phyloP scores from a whole-genome alignment of 2,329 filamentous ascomycete genomes.

The Alternaria triticina region DNA sequence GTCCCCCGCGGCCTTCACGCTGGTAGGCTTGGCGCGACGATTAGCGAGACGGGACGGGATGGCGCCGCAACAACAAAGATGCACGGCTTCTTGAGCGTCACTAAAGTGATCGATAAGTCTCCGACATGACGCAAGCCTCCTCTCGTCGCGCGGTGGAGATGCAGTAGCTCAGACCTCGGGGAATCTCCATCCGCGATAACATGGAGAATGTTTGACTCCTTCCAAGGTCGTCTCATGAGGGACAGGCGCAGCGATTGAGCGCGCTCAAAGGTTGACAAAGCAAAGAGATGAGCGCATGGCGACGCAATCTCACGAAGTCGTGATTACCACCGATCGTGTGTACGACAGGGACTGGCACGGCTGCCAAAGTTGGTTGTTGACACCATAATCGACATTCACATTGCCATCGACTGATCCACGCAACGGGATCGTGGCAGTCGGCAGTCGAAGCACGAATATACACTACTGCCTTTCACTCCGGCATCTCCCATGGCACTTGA shows the following conservation, averaged over 20 bases:
- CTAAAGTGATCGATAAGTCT: neutral
- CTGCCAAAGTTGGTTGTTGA: neutral
- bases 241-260: neutral
- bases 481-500: neutral
- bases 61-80: conserved; percentile 1
- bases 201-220: neutral
- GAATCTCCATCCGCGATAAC: neutral
- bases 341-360: neutral
- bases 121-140: neutral
- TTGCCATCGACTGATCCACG: neutral
- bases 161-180: neutral
- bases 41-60: conserved; percentile 8
- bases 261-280: neutral
- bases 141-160: neutral
- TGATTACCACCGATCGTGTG: neutral
- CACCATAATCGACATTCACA: neutral
- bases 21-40: neutral
- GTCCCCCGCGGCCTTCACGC: neutral
- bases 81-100: neutral
- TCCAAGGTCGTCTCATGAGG: neutral
- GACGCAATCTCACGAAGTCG: neutral
- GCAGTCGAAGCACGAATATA: neutral
- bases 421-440: neutral
- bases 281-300: neutral
- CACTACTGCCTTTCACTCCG: neutral